Conservation (phyloP, 2,329 filamentous ascomycete genomes). For the Fusarium papillatum region DNA sequence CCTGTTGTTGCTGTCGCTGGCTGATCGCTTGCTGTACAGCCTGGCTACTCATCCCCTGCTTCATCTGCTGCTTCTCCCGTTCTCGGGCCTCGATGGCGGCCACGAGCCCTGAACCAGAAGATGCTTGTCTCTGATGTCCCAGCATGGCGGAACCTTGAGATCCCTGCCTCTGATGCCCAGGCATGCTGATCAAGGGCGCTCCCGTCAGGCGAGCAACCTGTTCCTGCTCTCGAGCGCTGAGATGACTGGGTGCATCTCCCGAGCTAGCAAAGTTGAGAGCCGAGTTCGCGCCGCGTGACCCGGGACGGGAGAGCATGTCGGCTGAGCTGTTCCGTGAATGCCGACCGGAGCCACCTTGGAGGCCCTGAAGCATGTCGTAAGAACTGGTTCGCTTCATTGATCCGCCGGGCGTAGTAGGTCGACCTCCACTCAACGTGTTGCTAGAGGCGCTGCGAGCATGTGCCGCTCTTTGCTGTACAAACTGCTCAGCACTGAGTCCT, state of each 20-base stretch:
- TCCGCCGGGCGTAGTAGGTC: conserved; percentile 46
- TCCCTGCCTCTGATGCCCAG: conserved; percentile 64
- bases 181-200: conserved; percentile 79
- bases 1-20: conserved; percentile 62
- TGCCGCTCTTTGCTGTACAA: conserved; percentile 81
- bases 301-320: conserved; percentile 64
- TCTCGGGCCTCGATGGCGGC: conserved; percentile 86
- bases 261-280: conserved; percentile 62
- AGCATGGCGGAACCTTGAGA: conserved; percentile 68
- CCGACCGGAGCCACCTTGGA: conserved; percentile 33
- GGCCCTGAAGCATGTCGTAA: conserved; percentile 53
- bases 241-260: conserved; percentile 61
- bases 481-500: conserved; percentile 83
- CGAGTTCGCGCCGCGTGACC: conserved; percentile 70
- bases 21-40: conserved; percentile 38
- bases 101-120: conserved; percentile 74
- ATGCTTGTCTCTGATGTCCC: conserved; percentile 63
- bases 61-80: conserved; percentile 80
- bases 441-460: conserved; percentile 73
- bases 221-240: conserved; percentile 92
- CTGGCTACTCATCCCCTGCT: conserved; percentile 70
- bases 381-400: conserved; percentile 55
- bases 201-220: conserved; percentile 88
- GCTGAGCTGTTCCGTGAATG: conserved; percentile 59
- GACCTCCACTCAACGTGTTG: conserved; percentile 52